Evolutionary conservation across 2,329 filamentous ascomycete species (phyloP).

Genomic region (Sphaerostilbella broomeana): DNA sequence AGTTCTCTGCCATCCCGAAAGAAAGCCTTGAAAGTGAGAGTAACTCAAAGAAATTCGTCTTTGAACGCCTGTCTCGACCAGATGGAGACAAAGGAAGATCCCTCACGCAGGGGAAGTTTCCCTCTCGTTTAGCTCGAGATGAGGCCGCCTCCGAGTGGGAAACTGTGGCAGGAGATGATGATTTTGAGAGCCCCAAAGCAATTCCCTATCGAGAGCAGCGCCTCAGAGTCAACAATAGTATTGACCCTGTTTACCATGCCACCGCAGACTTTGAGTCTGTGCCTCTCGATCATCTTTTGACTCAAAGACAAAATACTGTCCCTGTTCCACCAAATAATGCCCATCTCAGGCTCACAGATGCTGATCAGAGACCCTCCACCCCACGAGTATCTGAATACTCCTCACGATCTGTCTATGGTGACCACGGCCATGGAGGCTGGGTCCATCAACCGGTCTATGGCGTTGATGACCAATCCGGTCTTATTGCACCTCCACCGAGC

Average conservation of each 20-base stretch:
- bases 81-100: neutral
- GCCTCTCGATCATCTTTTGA: neutral
- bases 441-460: slow-evolving; percentile 5
- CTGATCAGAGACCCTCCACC: neutral
- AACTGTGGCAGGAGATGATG: slow-evolving; percentile 23
- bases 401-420: neutral
- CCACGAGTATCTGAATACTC: neutral
- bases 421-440: slow-evolving; percentile 1
- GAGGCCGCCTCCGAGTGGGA: slow-evolving; percentile 26
- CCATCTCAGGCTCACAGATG: neutral
- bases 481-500: slow-evolving; percentile 10
- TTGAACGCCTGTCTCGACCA: slow-evolving; percentile 7
- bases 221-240: neutral
- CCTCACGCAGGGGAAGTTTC: neutral
- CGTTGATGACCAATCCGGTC: neutral
- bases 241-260: neutral
- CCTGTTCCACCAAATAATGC: neutral
- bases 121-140: slow-evolving; percentile 14
- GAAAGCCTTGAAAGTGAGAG: neutral
- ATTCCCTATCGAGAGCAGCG: neutral
- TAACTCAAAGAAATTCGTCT: slow-evolving; percentile 2
- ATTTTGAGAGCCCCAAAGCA: slow-evolving; percentile 10
- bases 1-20: slow-evolving; percentile 1
- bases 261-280: neutral
- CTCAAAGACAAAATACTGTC: slow-evolving; percentile 2